Conservation (phyloP, 2,329 filamentous ascomycete species). For the Aspergillus sergii region DNA sequence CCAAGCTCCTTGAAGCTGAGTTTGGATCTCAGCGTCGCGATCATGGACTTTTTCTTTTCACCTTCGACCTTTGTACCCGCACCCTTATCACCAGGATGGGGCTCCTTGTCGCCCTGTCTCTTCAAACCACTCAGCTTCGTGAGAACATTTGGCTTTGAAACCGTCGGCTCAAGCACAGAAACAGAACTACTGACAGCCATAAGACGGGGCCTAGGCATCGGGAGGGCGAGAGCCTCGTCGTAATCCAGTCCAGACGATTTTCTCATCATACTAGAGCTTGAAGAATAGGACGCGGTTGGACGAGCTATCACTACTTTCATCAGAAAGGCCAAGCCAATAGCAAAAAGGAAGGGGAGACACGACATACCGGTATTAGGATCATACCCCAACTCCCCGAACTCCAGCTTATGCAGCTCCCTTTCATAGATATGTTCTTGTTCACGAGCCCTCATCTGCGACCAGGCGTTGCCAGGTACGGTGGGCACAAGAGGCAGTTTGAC, state of each 20-base stretch:
- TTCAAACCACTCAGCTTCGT: slow-evolving; percentile 11
- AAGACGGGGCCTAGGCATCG: slow-evolving; percentile 30
- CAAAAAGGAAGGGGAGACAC: neutral
- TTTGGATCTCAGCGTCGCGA: slow-evolving; percentile 31
- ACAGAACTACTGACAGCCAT: slow-evolving; percentile 7
- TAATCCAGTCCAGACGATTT: slow-evolving; percentile 28
- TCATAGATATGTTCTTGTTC: slow-evolving; percentile 16
- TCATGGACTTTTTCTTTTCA: slow-evolving; percentile 27
- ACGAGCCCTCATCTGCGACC: slow-evolving; percentile 26
- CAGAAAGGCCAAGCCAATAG: neutral
- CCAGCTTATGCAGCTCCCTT: neutral
- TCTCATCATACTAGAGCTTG: slow-evolving; percentile 14
- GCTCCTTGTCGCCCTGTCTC: slow-evolving; percentile 23
- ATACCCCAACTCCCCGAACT: neutral
- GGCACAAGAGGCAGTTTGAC: slow-evolving; percentile 15
- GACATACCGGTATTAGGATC: neutral
- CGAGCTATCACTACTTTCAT: neutral
- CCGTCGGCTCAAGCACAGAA: neutral
- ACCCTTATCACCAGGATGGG: slow-evolving; percentile 2
- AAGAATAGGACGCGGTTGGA: neutral
- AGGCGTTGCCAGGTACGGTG: slow-evolving; percentile 29
- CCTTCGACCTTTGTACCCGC: slow-evolving; percentile 5
- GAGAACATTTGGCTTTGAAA: slow-evolving; percentile 1
- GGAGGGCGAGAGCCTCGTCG: slow-evolving; percentile 28
- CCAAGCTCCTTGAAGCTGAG: slow-evolving; percentile 34